These are phyloP conservation scores for Myxozyma lipomycoides DNA, from an alignment of 805 yeast species.

Conservation along the genomic window DNA sequence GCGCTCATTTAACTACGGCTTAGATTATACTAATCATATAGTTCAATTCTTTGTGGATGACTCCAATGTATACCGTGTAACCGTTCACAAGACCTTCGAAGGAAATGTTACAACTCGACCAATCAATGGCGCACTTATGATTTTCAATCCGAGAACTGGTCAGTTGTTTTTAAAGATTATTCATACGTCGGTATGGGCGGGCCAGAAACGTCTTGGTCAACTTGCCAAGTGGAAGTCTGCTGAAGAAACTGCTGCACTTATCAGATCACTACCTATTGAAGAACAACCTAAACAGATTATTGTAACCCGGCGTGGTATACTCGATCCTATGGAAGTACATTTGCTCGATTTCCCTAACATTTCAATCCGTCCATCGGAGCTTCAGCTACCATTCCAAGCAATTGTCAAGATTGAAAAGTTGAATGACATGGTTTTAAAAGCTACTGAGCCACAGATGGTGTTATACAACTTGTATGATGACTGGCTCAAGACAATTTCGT, in stretches of 20 bases:
- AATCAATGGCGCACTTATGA: slow-evolving; percentile 87
- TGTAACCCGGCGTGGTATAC: slow-evolving; percentile 82
- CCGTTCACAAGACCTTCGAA: slow-evolving; percentile 85
- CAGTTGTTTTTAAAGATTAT: slow-evolving; percentile 83
- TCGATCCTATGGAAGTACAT: slow-evolving; percentile 94
- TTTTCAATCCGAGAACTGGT: slow-evolving; percentile 85
- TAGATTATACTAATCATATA: background rate
- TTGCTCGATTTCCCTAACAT: slow-evolving; percentile 95
- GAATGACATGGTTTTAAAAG: slow-evolving; percentile 71
- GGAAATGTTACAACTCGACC: slow-evolving; percentile 92
- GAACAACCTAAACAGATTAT: slow-evolving; percentile 93
- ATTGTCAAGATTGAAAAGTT: slow-evolving; percentile 78
- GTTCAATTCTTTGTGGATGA: slow-evolving; percentile 85
- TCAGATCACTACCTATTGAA: slow-evolving; percentile 83
- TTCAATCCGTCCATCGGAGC: slow-evolving; percentile 81
- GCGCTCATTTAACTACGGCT: background rate
- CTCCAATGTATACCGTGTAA: slow-evolving; percentile 87
- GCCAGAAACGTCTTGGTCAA: slow-evolving; percentile 90
- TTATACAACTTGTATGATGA: slow-evolving; percentile 89
- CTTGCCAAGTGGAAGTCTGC: slow-evolving; percentile 98
- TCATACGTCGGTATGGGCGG: slow-evolving; percentile 94
- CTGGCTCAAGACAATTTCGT: slow-evolving; percentile 79
- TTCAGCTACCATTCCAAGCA: slow-evolving; percentile 83
- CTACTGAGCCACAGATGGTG: slow-evolving; percentile 91
- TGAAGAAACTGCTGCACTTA: slow-evolving; percentile 89